Conservation (phyloP, 116 monocot genomes). For the Posidonia oceanica region DNA sequence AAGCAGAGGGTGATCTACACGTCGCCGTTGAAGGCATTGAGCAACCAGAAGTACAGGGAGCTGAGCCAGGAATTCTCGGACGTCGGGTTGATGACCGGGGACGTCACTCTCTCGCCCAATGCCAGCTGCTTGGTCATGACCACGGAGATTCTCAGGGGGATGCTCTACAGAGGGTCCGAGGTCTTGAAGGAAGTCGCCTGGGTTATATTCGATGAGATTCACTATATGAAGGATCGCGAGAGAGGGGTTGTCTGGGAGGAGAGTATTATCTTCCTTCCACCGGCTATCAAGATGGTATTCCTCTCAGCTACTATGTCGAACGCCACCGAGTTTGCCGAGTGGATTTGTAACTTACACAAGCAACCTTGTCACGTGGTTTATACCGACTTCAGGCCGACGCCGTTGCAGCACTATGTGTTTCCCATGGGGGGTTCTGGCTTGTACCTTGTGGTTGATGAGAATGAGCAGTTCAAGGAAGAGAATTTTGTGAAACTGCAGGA, state of each 20-base stretch:
- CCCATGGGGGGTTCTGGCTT: constrained; percentile 84
- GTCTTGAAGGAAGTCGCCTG: constrained; percentile 96
- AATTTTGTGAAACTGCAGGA: constrained; percentile 81
- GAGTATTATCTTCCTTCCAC: constrained; percentile 92
- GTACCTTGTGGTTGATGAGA: constrained; percentile 95
- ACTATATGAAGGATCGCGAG: constrained; percentile 99
- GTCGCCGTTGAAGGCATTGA: constrained; percentile 90
- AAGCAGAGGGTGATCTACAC: constrained; percentile 95
- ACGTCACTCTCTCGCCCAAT: constrained; percentile 85
- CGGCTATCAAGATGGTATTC: constrained; percentile 98
- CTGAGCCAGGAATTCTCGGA: constrained; percentile 91
- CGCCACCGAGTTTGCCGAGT: constrained; percentile 97
- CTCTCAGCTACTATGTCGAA: constrained; percentile 99
- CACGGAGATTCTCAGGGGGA: constrained; percentile 89
- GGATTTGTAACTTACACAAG: constrained; percentile 91
- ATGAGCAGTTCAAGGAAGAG: constrained; percentile 91
- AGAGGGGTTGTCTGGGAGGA: constrained; percentile 99
- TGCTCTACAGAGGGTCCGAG: constrained; percentile 96
- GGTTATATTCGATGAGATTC: constrained; percentile 99
- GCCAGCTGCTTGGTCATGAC: constrained; percentile 98
- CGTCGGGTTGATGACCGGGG: constrained; percentile 97
- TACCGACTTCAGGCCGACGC: constrained; percentile 95
- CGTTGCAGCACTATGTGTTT: constrained; percentile 89
- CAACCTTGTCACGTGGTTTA: constrained; percentile 99
- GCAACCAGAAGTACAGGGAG: constrained; percentile 98